Base-by-base conservation (phyloP, 257 asterid genomes). In the Anisodus tanguticus region DNA sequence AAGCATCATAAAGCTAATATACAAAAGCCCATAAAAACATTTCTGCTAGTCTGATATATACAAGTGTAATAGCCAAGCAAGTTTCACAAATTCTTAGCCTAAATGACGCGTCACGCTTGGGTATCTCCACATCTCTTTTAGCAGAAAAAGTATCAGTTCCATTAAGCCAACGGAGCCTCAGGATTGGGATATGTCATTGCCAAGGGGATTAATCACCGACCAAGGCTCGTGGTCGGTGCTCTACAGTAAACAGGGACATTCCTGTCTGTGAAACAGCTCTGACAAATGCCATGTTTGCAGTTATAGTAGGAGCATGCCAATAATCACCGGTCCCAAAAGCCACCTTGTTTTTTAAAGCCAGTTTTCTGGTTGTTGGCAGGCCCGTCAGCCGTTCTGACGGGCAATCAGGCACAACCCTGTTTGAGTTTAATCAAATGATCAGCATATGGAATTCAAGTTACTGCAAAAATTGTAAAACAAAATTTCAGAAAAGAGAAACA, bases 251-350 rank as follows among this genome's bases (percentile, higher is more conserved):
- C 86, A 96, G 88, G 17, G 99, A 93, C 93, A 96, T 90, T 67
- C 98, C 99, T 13, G 97, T 91, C 91, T 96, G 99, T 35, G 91
- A 85, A 87, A 93, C 93, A 67, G 98, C 98, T 91, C 98, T 90
- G 74, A 90, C 95, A 90, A 96, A 96, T 76, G 90, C 97, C 98
- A 93, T 91, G 88, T 96, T 96, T 67, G 99, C 98, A 39, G 97
- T 96, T 85, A 93, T 88, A 47, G 98, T 96, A 68, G 94, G 97
- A 82, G 97, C 97, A 84, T 83, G 86, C 94, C 95, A 93, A 84
- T 86, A 86, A 82, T 96, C 99, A 58, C 99, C 99, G 9, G 98
- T 96, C 69, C 99, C 99, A 87, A 96, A 94, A 58, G 90, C 95
- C 87, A 94, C 92, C 85, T 96, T 96, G 93, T 94, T 94, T 87